Base-by-base conservation (phyloP, 331 rosid species). In the Saraca asoca region DNA sequence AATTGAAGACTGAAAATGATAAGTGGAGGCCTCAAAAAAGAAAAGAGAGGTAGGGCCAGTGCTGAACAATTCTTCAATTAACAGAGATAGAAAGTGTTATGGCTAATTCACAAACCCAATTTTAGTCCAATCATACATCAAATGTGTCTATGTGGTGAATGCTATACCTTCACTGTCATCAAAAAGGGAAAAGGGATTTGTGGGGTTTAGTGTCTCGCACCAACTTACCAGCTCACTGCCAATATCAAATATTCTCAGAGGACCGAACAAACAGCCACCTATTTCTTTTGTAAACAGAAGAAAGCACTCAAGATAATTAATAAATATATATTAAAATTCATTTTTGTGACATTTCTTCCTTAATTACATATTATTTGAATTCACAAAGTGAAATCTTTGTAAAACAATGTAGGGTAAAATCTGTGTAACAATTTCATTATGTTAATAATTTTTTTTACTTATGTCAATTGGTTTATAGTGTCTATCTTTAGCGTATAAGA, bases 141-240 rank as follows among this genome's bases (percentile, higher is more conserved):
- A 41, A 57, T 1, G 53, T 13, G 44, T 72, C 50, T 20, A 3
- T 63, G 68, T 16, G 31, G 67, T 62, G 64, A 43, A 39, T 41
- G 24, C 64, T 24, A 29, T 43, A n/a, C 73, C 12, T 75, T 83
- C 83, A 45, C 68, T 69, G 57, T 88, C 78, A 76, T 2, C 64
- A 54, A 31, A 72, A 76, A 80, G 83, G 39, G 4, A 0, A 56
- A 69, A 69, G 35, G 68, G 81, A 80, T 88, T 80, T 81, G 92
- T 88, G 82, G 92, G 90, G 88, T 69, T 68, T 5, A 29, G 62
- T 51, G 62, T 17, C 59, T 61, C 38, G 8, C 37, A 51, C 71
- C 62, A 69, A 37, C 44, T 51, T 37, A 35, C 62, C 24, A 60
- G 62, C 71, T 0, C 29, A 13, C 12, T 41, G 77, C 59, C 80